These are phyloP conservation scores for Leishmania guyanensis DNA, from an alignment of 208 protist species.

Conservation along the genomic window DNA sequence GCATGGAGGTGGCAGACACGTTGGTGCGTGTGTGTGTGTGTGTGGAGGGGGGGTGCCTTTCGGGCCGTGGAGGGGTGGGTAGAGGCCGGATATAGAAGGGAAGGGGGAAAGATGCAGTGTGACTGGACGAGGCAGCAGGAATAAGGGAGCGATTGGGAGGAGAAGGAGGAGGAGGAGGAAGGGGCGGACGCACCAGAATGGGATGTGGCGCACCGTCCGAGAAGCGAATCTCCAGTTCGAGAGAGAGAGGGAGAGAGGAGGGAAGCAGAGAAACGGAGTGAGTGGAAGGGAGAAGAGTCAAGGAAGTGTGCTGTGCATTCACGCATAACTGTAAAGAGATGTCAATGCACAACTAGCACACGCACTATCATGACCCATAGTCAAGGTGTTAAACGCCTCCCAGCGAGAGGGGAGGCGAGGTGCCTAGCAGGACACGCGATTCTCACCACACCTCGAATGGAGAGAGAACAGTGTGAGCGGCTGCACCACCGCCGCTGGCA, in stretches of 20 bases:
- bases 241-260: neutral
- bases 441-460: neutral
- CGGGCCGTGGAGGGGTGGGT: neutral
- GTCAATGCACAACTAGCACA: neutral
- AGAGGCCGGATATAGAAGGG: neutral
- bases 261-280: neutral
- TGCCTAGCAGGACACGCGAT: neutral
- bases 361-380: neutral
- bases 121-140: neutral
- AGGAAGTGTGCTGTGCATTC: neutral
- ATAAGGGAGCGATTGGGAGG: neutral
- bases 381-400: neutral
- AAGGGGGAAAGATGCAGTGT: neutral
- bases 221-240: neutral
- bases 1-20: slow-evolving; percentile 60
- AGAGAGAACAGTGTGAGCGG: no score
- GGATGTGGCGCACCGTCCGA: neutral
- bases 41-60: neutral
- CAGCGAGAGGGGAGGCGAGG: neutral
- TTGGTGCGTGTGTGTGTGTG: neutral
- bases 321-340: neutral
- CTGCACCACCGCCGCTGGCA: no score
- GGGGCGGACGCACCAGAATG: neutral
- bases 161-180: no score
- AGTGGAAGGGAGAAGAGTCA: neutral